These are phyloP conservation scores for Vitis rotundifolia DNA, from an alignment of 164 flowering plant species.

Conservation along the genomic window DNA sequence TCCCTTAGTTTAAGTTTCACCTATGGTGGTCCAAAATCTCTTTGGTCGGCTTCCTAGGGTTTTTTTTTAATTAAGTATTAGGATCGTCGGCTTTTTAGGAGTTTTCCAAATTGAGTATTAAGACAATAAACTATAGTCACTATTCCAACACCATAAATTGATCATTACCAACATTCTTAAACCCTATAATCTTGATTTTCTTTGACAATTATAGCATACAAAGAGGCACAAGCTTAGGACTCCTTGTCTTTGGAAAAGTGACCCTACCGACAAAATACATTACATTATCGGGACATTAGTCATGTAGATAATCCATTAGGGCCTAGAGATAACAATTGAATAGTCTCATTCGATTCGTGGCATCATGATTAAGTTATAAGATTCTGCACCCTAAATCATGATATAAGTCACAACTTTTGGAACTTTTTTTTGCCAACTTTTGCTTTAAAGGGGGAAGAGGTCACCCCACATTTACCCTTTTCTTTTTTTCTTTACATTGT, in stretches of 20 bases:
- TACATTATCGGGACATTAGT: not conserved
- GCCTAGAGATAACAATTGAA: not conserved
- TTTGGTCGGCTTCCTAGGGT: too few species aligned
- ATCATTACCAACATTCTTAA: not conserved
- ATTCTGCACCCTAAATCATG: slow-evolving; percentile 9
- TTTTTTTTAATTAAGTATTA: too few species aligned
- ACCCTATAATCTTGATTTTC: not conserved
- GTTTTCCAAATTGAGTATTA: too few species aligned
- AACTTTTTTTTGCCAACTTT: not conserved
- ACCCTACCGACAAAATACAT: not conserved
- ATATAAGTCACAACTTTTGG: not conserved
- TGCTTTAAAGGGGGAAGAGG: not conserved
- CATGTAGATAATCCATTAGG: not conserved
- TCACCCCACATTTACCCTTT: slow-evolving; percentile 4
- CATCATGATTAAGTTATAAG: slow-evolving; percentile 3
- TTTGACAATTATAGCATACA: not conserved
- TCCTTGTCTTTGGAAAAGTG: not conserved
- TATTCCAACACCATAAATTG: too few species aligned
- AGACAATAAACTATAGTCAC: too few species aligned
- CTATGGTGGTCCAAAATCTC: too few species aligned
- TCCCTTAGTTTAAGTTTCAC: too few species aligned
- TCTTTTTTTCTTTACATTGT: not conserved
- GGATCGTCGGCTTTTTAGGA: too few species aligned
- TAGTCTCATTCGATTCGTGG: not conserved
- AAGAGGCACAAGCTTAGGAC: not conserved